Evolutionary conservation across 1,139 yeast genomes (phyloP), one percentile per base, ranked within the genome.

Genomic region (Torulaspora globosa): DNA sequence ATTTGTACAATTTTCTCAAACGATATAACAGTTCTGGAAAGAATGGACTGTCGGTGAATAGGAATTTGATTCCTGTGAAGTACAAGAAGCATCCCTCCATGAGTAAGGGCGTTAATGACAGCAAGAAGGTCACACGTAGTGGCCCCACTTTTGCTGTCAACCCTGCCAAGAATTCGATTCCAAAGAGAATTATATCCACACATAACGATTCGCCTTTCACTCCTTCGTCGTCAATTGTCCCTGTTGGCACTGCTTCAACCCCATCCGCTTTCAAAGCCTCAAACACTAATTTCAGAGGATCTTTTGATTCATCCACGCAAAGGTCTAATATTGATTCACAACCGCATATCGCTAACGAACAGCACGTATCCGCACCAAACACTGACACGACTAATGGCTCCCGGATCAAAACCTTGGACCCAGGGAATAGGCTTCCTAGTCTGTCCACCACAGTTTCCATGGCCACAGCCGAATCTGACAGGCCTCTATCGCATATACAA

Each of bases 41-140:
- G 23, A 69, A 70, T 45, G 63, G 67, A 10, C 39, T 53, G 14
- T 40, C 63, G 43, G 53, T 62, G 11, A 65, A 65, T 39, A 65
- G 56, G 45, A 65, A 60, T 44, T 67, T 84, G 53, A 67, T 73
- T 1, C 89, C 92, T 0, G 83, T 87, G n/a, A 84, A 81, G 38
- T 89, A 86, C 64, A 76, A 74, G 43, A 81, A 82, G 44, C 96
- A 89, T 65, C 85, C 92, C 3, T 77, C 90, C 2, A 78, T 85
- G 69, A 67, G 36, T 1, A 60, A 58, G 39, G 52, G 47, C 3
- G 43, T 47, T 9, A 44, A 43, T 28, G 45, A 49, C 12, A 23
- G 44, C 23, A 46, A 39, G 14, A 53, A 47, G n/a, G 47, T 38
- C 16, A 53, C 50, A 27, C 36, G 36, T 14, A 42, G 44, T 21